Base-by-base conservation (phyloP, 441 rosid genomes). In the Erodium trifolium region DNA sequence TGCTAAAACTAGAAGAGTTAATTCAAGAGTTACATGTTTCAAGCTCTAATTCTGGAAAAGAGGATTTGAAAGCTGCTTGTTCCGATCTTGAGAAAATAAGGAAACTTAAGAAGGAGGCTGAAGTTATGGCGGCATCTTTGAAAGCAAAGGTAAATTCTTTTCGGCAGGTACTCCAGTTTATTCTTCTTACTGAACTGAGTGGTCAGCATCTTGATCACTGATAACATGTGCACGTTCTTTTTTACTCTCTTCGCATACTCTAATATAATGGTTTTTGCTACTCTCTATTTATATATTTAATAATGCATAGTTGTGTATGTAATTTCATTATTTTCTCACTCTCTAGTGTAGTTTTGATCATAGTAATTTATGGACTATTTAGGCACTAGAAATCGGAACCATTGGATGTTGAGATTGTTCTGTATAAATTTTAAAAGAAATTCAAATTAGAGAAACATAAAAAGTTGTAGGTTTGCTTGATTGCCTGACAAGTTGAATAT, bases 31-130 rank as follows among this genome's bases (percentile, higher is more conserved):
- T 89, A 81, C 90, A 88, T 72, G 82, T 85, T 55, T 86, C 97
- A 73, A 89, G 89, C 80, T 85, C 98, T 70, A 76, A 71, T 75
- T 84, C 93, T 73, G 95, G 97, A 80, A 95, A 89, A 78, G 96
- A 90, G 82, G 88, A 92, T 78, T 71, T 95, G 72, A 82, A 92
- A 82, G 99, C 97, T 67, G 99, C 99, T 74, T 92, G 98, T 82
- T 89, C 95, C 77, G 98, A 95, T 85, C 96, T 95, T 73, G 96
- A 95, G 84, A 92, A 84, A 73, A 90, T 95, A 74, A 85, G 99
- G 82, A 95, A 91, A 85, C 97, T 95, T n/a, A 95, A 92, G 86
- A 92, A 95, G 81, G 99, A 95, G 85, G 97, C 99, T 70, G 98
- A 89, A 73, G 92, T 95, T 86, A 85, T 95, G 66, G 97, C 92